Percentiles rank a stretch among this genome's conserved stretches.
phyloP scores from a whole-genome alignment of 1,139 yeast genomes.

The Diutina neorugosa region DNA sequence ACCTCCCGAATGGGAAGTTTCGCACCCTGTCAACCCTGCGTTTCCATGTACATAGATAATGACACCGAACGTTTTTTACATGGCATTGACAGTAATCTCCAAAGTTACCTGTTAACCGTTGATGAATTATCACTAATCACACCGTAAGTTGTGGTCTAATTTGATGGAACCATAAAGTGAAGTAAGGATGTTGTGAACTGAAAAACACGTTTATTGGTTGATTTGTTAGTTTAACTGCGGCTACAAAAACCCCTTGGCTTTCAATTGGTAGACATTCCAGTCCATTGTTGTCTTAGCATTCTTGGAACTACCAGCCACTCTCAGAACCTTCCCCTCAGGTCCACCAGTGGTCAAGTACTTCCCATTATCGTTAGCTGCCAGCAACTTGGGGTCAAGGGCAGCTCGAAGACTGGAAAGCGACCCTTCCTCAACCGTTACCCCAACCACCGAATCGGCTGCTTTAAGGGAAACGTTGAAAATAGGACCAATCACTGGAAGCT shows the following conservation, averaged over 20 bases:
- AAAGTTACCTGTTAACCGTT: too few relatives aligned
- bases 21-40: background rate
- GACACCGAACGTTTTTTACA: too few relatives aligned
- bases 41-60: too few relatives aligned
- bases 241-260: background rate
- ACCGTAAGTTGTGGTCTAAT: too few relatives aligned
- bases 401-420: conserved; percentile 21
- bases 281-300: background rate
- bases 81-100: too few relatives aligned
- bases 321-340: conserved; percentile 13
- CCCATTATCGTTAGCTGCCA: conserved; percentile 19
- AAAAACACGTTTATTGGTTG: too few relatives aligned
- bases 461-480: conserved; percentile 12
- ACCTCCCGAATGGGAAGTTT: background rate
- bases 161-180: too few relatives aligned
- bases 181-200: too few relatives aligned
- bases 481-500: conserved; percentile 15
- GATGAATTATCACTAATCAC: too few relatives aligned
- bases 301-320: conserved; percentile 13
- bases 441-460: conserved; percentile 2
- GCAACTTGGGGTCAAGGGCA: conserved; percentile 20
- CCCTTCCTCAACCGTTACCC: conserved; percentile 23
- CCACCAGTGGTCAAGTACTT: conserved; percentile 27
- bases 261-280: background rate
- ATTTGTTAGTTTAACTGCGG: too few relatives aligned